Conservation (phyloP, 1,284 basidiomycete genomes). For the Puccinia polysora region DNA sequence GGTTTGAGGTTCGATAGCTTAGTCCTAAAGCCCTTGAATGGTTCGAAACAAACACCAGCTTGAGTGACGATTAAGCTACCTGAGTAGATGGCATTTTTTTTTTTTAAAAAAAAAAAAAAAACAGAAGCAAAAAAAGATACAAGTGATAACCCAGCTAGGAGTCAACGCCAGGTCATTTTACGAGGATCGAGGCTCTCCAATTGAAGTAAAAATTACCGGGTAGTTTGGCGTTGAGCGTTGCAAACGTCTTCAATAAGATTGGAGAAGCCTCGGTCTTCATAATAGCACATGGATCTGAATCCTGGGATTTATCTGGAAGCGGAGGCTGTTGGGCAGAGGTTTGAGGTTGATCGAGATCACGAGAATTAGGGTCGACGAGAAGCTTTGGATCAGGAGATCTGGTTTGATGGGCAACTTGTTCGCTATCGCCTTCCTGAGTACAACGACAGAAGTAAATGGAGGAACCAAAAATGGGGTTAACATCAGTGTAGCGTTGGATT, state of each 20-base stretch:
- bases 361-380: too few species aligned
- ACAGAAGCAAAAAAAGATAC: not conserved
- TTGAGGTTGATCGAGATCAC: too few species aligned
- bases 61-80: constrained; percentile 10
- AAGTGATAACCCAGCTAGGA: too few species aligned
- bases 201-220: constrained; percentile 24
- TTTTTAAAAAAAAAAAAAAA: not conserved
- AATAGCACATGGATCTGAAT: not conserved
- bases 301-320: not conserved
- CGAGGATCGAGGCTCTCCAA: not conserved
- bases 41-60: constrained; percentile 33
- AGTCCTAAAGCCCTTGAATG: constrained; percentile 32
- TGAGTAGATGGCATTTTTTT: too few species aligned
- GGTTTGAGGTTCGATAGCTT: constrained; percentile 14
- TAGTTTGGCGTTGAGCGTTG: constrained; percentile 22
- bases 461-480: not conserved
- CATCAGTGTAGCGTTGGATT: too few species aligned
- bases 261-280: not conserved
- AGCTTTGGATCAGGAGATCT: too few species aligned
- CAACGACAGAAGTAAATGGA: not conserved
- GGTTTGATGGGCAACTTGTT: too few species aligned
- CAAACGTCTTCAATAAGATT: constrained; percentile 27
- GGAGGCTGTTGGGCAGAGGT: not conserved
- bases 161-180: not conserved
- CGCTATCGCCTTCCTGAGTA: too few species aligned